Base-by-base conservation (phyloP, 805 yeast species). In the Ogataea kodamae region DNA sequence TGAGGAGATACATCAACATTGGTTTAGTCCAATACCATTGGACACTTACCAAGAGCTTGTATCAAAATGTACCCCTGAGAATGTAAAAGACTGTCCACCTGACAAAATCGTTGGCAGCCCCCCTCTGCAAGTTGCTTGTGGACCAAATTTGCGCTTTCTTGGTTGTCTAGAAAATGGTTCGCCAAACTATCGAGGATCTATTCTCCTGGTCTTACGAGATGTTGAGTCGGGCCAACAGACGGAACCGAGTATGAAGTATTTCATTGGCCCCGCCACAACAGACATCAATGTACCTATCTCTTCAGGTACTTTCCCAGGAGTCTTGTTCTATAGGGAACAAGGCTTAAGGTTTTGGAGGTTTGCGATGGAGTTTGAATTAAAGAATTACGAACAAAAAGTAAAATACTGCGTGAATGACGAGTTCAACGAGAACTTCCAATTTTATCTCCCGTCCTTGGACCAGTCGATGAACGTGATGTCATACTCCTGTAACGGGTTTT, bases 401-500 rank as follows among this genome's bases (percentile, higher is more conserved):
- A 69, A 70, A 34, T 89, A 89, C 54, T 53, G 63, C 3, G 62
- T 89, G 35, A 78, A 83, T 45, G 68, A 56, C 9, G 55, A 59
- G n/a, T 34, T 41, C 30, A 39, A 42, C 26, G 28, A 44, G 5
- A 62, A 68, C 23, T 83, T 68, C 54, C 72, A 76, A 43, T 88
- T 89, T 52, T 84, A 59, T 54, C 50, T 89, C 3, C 96, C 97
- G 0, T 64, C 81, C 0, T 43, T 49, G 1, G 50, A 61, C 3
- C 78, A 78, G 52, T 71, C 88, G 16, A 86, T 87, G 86, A 89
- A 88, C 55, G 70, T 81, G 5, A 70, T 88, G 60, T 81, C 90
- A 13, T 81, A 74, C 57, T 85, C 96, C 2, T 89, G 97, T 62
- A 89, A 89, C 54, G 97, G 97, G 8, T 90, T 88, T 56, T 83